These are phyloP conservation scores for Syzygium jambos DNA, from an alignment of 345 rosid species.

Conservation along the genomic window DNA sequence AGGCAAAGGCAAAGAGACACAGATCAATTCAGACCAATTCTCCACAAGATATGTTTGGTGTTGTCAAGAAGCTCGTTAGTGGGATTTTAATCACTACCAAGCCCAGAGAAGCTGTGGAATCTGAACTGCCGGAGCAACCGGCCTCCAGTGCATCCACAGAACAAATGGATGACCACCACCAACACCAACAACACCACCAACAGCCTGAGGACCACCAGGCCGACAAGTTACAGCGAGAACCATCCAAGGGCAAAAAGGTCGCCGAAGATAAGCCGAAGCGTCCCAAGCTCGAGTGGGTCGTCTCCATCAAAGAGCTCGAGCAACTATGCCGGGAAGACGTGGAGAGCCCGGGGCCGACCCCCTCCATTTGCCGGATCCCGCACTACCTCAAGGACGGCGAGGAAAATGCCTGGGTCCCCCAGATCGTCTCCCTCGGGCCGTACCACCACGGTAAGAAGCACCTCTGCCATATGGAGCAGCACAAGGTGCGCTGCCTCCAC, in stretches of 20 bases:
- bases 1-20: neutral
- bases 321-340: constrained; percentile 27
- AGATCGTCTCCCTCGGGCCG: constrained; percentile 72
- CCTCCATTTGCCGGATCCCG: constrained; percentile 43
- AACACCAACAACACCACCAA: too few species aligned
- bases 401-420: constrained; percentile 65
- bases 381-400: constrained; percentile 51
- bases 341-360: constrained; percentile 40
- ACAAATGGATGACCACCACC: too few species aligned
- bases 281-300: constrained; percentile 51
- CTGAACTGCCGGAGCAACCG: constrained; percentile 11
- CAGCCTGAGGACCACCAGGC: too few species aligned
- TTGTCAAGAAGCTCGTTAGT: constrained; percentile 50
- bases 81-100: constrained; percentile 59
- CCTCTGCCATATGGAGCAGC: constrained; percentile 60
- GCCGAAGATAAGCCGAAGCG: constrained; percentile 10
- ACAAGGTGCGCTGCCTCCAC: constrained; percentile 70
- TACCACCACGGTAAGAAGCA: constrained; percentile 64
- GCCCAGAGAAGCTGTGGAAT: constrained; percentile 49
- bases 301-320: constrained; percentile 41
- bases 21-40: too few species aligned
- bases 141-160: neutral
- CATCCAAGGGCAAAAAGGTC: constrained; percentile 2
- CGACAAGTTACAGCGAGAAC: too few species aligned
- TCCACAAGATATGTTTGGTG: constrained; percentile 33